Evolutionary conservation across 805 yeast genomes (phyloP), one percentile per base, ranked within the genome.

Genomic region (Ogataea siamensis): DNA sequence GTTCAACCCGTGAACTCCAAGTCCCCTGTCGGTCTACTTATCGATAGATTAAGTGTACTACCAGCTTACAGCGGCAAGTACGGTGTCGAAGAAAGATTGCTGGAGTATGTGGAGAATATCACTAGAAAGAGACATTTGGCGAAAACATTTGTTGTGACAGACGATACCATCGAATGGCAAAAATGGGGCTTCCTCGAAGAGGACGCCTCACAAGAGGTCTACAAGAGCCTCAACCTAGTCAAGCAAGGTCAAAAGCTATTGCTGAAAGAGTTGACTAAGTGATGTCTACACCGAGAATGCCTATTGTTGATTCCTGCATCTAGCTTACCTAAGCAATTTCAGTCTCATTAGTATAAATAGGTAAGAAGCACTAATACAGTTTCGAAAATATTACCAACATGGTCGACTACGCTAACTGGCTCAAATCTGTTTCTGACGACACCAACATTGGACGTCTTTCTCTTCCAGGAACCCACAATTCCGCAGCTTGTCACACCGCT

Each of bases 381-480:
- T 20, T 20, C 28, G 15, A 15, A 14, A 11, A 24, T 6, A 25
- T n/a, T 2, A 20, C 13, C 12, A 32, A 27, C 27, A 60, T 46
- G 54, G 56, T 48, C 12, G 39, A 49, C 21, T 53, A 45, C 39
- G 17, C 31, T 16, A 19, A 7, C 21, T 83, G 91, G 93, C 60
- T 79, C 66, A 55, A 61, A 22, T 67, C 70, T 8, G 53, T 82
- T 41, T 59, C 64, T 37, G 85, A 80, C 53, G 66, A 76, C 56
- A 63, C 71, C 14, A 53, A 53, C 27, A 44, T 84, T 23, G 67
- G 82, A 3, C 63, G 70, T 40, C 66, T 84, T 36, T 67, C 89
- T 0, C 66, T 84, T 35, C 88, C 91, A 7, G 93, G 93, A n/a
- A 83, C 91, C n/a, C 93, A 84, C 63, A 83, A 84, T 56, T 71